Conservation (phyloP, 2,329 filamentous ascomycete genomes). For the Ambrosiella xylebori region DNA sequence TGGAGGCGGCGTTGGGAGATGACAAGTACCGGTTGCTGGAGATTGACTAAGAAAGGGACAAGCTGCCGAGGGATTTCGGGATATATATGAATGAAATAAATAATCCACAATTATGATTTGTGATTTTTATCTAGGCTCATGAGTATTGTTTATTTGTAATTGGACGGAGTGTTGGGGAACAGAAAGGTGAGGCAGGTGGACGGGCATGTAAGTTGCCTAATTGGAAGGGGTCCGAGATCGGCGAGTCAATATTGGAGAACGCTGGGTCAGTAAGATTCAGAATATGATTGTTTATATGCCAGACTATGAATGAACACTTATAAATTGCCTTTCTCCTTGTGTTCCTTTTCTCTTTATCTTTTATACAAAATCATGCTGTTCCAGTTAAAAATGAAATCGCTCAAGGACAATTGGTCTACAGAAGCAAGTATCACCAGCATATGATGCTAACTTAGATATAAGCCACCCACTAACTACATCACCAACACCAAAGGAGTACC, state of each 20-base stretch:
- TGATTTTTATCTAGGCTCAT: too few relatives aligned
- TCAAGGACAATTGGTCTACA: constrained; percentile 24
- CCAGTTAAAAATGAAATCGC: not conserved
- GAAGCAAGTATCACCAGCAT: constrained; percentile 18
- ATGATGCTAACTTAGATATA: not conserved
- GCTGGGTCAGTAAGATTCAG: not conserved
- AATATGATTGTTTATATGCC: not conserved
- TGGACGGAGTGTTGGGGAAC: too few relatives aligned
- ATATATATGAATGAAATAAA: not conserved
- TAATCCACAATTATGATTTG: too few relatives aligned
- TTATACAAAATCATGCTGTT: not conserved
- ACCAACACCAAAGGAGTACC: constrained; percentile 32
- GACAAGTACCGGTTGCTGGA: constrained; percentile 35
- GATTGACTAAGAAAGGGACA: constrained; percentile 22
- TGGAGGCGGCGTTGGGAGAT: constrained; percentile 55
- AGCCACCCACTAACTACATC: not conserved
- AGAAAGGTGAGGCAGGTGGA: too few relatives aligned
- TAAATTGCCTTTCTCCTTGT: not conserved
- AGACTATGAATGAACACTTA: not conserved
- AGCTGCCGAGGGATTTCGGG: not conserved
- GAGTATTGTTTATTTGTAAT: too few relatives aligned
- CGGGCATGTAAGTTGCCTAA: constrained; percentile 4
- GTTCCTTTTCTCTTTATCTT: not conserved
- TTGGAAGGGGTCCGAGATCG: constrained; percentile 14
- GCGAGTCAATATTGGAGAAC: not conserved